Evolutionary conservation across 139 green algal genomes (phyloP).

Genomic region (Edaphochlamys debaryana): DNA sequence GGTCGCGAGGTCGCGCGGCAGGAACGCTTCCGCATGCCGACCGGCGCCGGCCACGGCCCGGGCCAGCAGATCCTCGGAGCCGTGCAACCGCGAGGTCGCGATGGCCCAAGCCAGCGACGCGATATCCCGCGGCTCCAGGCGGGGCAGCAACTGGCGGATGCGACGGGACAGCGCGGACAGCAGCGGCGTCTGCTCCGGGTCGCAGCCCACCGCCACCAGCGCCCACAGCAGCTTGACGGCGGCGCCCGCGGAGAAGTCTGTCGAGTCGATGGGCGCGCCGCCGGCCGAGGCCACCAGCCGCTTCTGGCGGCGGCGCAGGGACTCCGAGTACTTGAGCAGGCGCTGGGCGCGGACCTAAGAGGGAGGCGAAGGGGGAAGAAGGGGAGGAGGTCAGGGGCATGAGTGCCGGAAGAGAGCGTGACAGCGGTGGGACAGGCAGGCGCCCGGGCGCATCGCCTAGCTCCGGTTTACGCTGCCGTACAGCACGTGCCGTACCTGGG

Average conservation of each 20-base stretch:
- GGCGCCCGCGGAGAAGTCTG: constrained; percentile 1
- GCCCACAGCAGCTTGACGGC: constrained; percentile 18
- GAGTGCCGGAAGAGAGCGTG: no score
- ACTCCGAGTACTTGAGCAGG: neutral
- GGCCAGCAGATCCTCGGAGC: constrained; percentile 5
- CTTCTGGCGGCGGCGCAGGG: neutral
- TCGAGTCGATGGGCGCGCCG: constrained; percentile 19
- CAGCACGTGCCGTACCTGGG: neutral
- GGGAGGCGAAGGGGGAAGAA: neutral
- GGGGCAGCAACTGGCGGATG: neutral
- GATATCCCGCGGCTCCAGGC: constrained; percentile 31
- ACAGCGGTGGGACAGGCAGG: no score
- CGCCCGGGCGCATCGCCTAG: no score
- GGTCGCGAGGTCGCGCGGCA: constrained; percentile 5
- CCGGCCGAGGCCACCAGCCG: neutral
- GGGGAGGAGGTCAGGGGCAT: no score
- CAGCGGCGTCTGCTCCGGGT: neutral
- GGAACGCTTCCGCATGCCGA: neutral
- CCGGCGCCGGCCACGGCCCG: neutral
- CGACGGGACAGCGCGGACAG: neutral
- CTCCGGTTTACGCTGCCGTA: no score
- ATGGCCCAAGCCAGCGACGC: constrained; percentile 28
- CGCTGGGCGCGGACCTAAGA: neutral
- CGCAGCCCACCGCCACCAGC: constrained; percentile 1
- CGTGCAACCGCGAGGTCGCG: neutral